A percentile compares a stretch with the other conserved stretches of the same genome.
phyloP scores from a whole-genome alignment of 208 protist species.

The Leishmania turanica region DNA sequence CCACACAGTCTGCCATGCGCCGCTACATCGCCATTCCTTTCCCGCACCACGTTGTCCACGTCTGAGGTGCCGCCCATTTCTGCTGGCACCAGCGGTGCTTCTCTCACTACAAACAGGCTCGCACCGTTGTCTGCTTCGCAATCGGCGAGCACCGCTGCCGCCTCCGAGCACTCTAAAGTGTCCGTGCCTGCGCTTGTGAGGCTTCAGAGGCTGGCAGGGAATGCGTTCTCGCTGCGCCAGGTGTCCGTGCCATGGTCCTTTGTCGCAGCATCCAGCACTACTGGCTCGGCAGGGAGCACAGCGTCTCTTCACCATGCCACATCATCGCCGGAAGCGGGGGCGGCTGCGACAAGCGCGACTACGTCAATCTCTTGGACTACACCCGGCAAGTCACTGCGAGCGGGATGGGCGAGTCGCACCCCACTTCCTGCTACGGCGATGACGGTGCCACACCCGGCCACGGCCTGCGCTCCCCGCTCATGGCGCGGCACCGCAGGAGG shows the following conservation, averaged over 20 bases:
- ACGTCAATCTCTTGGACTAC: not conserved
- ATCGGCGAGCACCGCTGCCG: not conserved
- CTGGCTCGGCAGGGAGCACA: not conserved
- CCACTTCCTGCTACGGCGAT: not conserved
- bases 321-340: not conserved
- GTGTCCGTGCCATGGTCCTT: conserved; percentile 1
- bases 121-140: not conserved
- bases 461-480: not conserved
- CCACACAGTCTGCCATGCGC: conserved; percentile 2
- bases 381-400: not conserved
- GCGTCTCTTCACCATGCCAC: not conserved
- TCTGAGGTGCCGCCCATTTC: not conserved
- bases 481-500: not conserved
- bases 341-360: not conserved
- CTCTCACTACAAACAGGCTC: not conserved
- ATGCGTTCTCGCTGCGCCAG: conserved; percentile 22
- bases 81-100: not conserved
- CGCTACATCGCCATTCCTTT: not conserved
- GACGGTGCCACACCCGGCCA: not conserved
- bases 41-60: too few species aligned
- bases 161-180: not conserved
- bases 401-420: not conserved
- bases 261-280: not conserved
- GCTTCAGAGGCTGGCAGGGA: conserved; percentile 21
- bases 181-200: conserved; percentile 13